These are phyloP conservation scores for Auricularia cornea DNA, from an alignment of 768 basidiomycete species.

Conservation along the genomic window DNA sequence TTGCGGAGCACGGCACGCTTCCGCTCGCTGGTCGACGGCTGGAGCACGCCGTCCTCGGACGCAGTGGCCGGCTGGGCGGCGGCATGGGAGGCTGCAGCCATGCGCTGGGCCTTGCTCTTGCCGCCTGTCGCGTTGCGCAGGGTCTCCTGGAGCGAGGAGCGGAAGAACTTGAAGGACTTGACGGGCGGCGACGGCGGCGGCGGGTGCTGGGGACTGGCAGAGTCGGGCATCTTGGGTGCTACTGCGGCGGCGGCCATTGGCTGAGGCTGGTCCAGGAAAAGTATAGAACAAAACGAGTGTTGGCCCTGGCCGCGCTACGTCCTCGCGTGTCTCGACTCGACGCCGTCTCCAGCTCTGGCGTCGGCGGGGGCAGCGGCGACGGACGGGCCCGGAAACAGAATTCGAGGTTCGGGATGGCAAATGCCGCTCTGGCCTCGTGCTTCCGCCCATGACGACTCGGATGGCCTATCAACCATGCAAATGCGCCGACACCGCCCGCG, in stretches of 20 bases:
- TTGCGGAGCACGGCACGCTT: constrained; percentile 31
- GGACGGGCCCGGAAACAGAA: not conserved
- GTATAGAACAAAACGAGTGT: not conserved
- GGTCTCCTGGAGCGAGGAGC: constrained; percentile 59
- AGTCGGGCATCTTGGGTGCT: constrained; percentile 20
- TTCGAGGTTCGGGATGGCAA: not conserved
- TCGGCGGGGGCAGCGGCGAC: not conserved
- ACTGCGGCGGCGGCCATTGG: constrained; percentile 25
- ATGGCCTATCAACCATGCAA: not conserved
- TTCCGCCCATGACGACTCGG: not conserved
- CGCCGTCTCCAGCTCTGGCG: not conserved
- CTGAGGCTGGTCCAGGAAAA: constrained; percentile 21
- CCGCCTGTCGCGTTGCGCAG: constrained; percentile 56
- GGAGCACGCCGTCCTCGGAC: constrained; percentile 33
- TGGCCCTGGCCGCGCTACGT: not conserved
- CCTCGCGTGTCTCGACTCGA: not conserved
- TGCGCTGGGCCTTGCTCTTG: constrained; percentile 31
- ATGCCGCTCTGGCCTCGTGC: not conserved
- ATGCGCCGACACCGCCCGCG: constrained; percentile 14
- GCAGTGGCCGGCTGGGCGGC: constrained; percentile 35
- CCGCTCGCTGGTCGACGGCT: constrained; percentile 22
- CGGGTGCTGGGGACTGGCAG: constrained; percentile 23
- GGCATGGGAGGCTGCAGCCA: constrained; percentile 32
- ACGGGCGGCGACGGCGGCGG: constrained; percentile 33
- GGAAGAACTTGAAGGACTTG: constrained; percentile 54